phyloP scores from a whole-genome alignment of 495 filamentous ascomycete species.

The Aspergillus leporis region DNA sequence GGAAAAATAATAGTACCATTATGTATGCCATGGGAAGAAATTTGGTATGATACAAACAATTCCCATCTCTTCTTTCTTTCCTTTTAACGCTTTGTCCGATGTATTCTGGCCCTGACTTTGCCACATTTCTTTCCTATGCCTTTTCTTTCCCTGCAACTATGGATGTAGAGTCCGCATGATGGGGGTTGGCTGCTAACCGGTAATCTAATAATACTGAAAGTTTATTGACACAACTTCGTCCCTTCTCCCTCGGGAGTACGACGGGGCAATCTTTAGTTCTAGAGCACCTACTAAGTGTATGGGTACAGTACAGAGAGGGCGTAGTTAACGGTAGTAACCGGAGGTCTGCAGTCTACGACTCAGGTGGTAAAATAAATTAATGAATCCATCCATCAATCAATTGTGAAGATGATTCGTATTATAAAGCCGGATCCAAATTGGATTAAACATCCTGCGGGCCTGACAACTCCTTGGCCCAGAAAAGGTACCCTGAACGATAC shows the following conservation, averaged over 20 bases:
- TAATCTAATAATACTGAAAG: not conserved
- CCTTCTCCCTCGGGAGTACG: not conserved
- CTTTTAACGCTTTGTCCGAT: conserved; percentile 1
- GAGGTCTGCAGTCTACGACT: conserved; percentile 15
- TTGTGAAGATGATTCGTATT: conserved; percentile 6
- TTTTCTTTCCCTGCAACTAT: not conserved
- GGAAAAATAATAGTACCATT: conserved; percentile 3
- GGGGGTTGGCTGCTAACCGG: not conserved
- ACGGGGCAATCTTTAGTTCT: not conserved
- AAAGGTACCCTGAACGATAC: conserved; percentile 21
- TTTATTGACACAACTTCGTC: not conserved
- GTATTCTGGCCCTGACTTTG: not conserved
- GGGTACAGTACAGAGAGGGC: not conserved
- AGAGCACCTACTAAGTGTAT: no score
- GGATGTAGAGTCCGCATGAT: conserved; percentile 7
- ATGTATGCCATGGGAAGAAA: not conserved
- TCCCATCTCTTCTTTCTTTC: not conserved
- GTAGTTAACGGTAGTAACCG: conserved; percentile 5
- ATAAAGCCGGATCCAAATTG: not conserved
- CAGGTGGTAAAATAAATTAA: conserved; percentile 20
- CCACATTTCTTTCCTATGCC: conserved; percentile 1
- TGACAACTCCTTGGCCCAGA: conserved; percentile 15
- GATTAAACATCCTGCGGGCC: conserved; percentile 15
- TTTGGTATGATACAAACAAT: not conserved
- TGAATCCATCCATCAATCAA: conserved; percentile 20